These are phyloP conservation scores for Colletotrichum musicola DNA, from an alignment of 2,329 filamentous ascomycete genomes.

Conservation along the genomic window DNA sequence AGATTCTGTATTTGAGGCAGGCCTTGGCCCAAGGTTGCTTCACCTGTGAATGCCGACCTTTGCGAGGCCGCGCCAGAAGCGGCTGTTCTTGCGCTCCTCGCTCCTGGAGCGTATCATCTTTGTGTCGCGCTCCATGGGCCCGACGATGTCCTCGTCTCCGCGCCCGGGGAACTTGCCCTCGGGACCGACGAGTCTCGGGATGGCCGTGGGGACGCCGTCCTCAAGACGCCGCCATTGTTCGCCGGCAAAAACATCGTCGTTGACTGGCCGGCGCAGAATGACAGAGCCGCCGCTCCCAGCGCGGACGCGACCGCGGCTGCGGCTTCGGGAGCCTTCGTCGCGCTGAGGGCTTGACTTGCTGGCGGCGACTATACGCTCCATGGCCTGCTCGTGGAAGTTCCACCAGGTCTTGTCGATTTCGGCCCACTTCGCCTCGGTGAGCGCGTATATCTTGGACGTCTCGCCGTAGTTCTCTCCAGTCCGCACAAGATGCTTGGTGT, in stretches of 20 bases:
- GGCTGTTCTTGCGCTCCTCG: slow-evolving; percentile 58
- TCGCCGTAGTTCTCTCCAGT: slow-evolving; percentile 91
- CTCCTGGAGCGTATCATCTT: slow-evolving; percentile 62
- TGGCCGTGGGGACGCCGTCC: slow-evolving; percentile 71
- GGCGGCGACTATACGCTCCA: slow-evolving; percentile 61
- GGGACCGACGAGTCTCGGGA: slow-evolving; percentile 77
- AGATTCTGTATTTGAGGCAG: neutral
- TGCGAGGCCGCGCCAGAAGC: slow-evolving; percentile 63
- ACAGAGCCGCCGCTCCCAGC: slow-evolving; percentile 56
- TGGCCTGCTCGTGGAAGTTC: slow-evolving; percentile 74
- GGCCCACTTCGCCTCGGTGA: slow-evolving; percentile 91
- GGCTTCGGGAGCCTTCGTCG: slow-evolving; percentile 50
- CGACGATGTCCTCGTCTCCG: slow-evolving; percentile 92
- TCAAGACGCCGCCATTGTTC: slow-evolving; percentile 61
- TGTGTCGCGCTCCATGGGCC: slow-evolving; percentile 81
- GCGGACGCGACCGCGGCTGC: slow-evolving; percentile 54
- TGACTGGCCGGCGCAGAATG: slow-evolving; percentile 47
- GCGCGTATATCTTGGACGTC: slow-evolving; percentile 87
- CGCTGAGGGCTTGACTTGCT: slow-evolving; percentile 49
- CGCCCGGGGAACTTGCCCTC: slow-evolving; percentile 89
- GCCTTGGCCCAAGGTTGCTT: slow-evolving; percentile 9
- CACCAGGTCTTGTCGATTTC: slow-evolving; percentile 83
- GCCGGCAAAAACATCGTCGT: slow-evolving; percentile 56
- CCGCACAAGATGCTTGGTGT: slow-evolving; percentile 88
- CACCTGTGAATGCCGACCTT: slow-evolving; percentile 53